These are phyloP conservation scores for Tetrapisispora namnaoensis DNA, from an alignment of 805 yeast genomes.

Conservation along the genomic window DNA sequence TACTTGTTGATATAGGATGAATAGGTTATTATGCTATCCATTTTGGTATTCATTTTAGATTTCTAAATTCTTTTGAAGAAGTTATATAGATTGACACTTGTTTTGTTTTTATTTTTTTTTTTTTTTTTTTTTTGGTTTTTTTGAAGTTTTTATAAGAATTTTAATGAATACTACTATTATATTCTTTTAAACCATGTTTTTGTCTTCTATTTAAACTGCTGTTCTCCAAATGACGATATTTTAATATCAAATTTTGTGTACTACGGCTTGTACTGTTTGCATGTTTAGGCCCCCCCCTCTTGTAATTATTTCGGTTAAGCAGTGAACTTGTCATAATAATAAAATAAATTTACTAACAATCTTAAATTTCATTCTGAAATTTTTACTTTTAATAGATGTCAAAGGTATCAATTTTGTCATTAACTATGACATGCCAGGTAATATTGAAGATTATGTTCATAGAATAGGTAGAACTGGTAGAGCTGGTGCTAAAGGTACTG, in stretches of 20 bases:
- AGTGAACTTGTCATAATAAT: background rate
- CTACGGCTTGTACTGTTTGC: background rate
- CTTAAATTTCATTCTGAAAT: slow-evolving; percentile 10
- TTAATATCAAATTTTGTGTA: too few relatives aligned
- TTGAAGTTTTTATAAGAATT: slow-evolving; percentile 4
- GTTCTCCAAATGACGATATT: background rate
- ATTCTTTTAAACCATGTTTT: background rate
- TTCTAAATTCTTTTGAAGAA: slow-evolving; percentile 1
- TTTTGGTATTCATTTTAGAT: background rate
- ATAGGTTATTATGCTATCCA: background rate
- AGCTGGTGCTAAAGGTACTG: slow-evolving; percentile 95
- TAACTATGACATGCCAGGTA: slow-evolving; percentile 96
- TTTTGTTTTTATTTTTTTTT: slow-evolving; percentile 3
- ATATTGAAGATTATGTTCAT: slow-evolving; percentile 96
- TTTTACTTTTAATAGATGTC: slow-evolving; percentile 53
- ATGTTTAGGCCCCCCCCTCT: background rate
- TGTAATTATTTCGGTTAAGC: background rate
- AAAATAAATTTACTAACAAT: slow-evolving; percentile 5
- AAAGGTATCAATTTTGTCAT: slow-evolving; percentile 91
- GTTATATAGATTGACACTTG: background rate
- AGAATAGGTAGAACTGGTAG: slow-evolving; percentile 99
- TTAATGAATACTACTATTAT: background rate
- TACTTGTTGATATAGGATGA: too few relatives aligned
- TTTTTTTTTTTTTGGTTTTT: slow-evolving; percentile 9
- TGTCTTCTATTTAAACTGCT: background rate